Percentiles rank a stretch among this genome's conserved stretches.
These are phyloP conservation scores for Turnera subulata DNA, from an alignment of 345 rosid species.

Conservation along the genomic window DNA sequence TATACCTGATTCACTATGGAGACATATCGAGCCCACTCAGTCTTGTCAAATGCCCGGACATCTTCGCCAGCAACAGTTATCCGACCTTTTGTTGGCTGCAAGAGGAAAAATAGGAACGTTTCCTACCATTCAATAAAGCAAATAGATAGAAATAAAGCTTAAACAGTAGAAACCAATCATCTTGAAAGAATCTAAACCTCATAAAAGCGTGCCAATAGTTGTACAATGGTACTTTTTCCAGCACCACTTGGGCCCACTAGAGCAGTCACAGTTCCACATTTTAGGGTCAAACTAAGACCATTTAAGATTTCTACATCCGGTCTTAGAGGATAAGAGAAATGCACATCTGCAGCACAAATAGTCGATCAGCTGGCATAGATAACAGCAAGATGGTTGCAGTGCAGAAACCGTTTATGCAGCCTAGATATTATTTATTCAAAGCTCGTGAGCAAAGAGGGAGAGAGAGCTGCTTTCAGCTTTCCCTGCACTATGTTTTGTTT, in stretches of 20 bases:
- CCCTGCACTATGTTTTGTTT: too few species aligned
- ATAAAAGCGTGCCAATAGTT: constrained; percentile 87
- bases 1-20: constrained; percentile 92
- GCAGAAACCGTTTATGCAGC: not conserved
- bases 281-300: constrained; percentile 65
- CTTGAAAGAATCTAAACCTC: constrained; percentile 46
- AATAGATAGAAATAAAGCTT: not conserved
- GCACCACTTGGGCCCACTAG: constrained; percentile 97
- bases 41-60: constrained; percentile 85
- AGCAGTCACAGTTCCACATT: constrained; percentile 83
- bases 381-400: not conserved
- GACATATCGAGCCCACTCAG: constrained; percentile 84
- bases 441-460: not conserved
- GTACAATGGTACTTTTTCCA: constrained; percentile 94
- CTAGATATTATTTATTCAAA: too few species aligned
- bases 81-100: constrained; percentile 82
- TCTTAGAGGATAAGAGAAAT: constrained; percentile 84
- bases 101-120: constrained; percentile 13
- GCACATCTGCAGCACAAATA: constrained; percentile 57
- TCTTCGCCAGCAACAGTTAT: constrained; percentile 89
- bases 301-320: constrained; percentile 72
- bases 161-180: constrained; percentile 7
- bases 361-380: constrained; percentile 1
- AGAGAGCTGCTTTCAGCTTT: not conserved
- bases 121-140: constrained; percentile 9